Base-by-base conservation (phyloP, 768 basidiomycete species). In the Wakefieldia striispora region DNA sequence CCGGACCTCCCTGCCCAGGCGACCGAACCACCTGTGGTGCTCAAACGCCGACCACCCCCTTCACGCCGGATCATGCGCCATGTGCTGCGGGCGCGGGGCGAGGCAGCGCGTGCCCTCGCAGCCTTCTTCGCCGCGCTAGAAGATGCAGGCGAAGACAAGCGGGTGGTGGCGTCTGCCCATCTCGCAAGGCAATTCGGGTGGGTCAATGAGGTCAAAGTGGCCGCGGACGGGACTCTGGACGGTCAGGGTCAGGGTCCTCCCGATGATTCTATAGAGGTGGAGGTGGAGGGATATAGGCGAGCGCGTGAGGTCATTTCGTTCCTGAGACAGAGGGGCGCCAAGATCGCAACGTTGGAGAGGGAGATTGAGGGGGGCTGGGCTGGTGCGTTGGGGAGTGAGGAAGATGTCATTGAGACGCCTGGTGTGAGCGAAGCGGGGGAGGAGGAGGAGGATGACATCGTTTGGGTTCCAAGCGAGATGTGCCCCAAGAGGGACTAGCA, bases 31-130 rank as follows among this genome's bases (percentile, higher is more conserved):
- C 73, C 73, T 10, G 51, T 65, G 20, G 35, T 46, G 34, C 35
- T 48, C 20, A 68, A 73, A 54, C 59, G 51, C 4, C 70, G 68
- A 26, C 69, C 79, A 20, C 84, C 92, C 2, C 86, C 91, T 10
- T 86, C 91, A 9, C 83, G 91, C 39, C 81, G 84, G 39, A 81
- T 97, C 50, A 84, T 97, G 58, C 88, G 91, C 17, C 91, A 97
- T 69, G 88, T 97, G 49, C 74, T 97, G 44, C 79, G 89, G 16
- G 86, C 88, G 21, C 85, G 95, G n/a, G 79, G 84, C 5, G 84
- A 92, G 64, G 92, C 93, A 14, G 80, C 85, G 31, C 82, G 83
- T 51, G 82, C 84, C 6, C 79, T 97, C 16, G 84, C 85, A 16
- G 69, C 70, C 44, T 85, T 91, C 64, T 81, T 95, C 50, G 77